phyloP scores from a whole-genome alignment of 2,329 filamentous ascomycete species.

The Paradendryphiella salina region DNA sequence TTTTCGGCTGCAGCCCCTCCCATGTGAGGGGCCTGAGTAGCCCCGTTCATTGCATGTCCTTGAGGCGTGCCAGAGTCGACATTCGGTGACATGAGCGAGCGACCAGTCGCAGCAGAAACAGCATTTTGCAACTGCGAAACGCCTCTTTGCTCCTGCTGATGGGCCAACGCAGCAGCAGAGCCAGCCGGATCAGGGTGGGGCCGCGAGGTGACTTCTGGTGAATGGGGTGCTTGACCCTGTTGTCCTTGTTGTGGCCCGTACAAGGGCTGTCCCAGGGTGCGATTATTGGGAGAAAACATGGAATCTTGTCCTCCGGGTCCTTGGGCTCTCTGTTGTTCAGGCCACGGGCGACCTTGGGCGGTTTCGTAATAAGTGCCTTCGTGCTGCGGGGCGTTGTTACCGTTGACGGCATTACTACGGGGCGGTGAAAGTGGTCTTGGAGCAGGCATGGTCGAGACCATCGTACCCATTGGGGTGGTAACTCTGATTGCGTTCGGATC shows the following conservation, averaged over 20 bases:
- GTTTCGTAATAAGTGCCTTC: constrained; percentile 45
- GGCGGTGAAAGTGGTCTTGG: constrained; percentile 52
- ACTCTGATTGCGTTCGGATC: constrained; percentile 96
- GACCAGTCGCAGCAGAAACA: constrained; percentile 61
- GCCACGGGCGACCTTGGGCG: constrained; percentile 46
- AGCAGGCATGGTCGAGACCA: constrained; percentile 78
- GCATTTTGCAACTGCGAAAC: constrained; percentile 69
- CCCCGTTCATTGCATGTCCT: constrained; percentile 65
- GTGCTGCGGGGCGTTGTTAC: constrained; percentile 54
- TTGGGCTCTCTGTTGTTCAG: constrained; percentile 39
- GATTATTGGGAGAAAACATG: constrained; percentile 51
- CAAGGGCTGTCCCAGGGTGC: constrained; percentile 47
- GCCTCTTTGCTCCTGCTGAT: constrained; percentile 67
- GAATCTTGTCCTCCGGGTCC: constrained; percentile 43
- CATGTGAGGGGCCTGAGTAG: constrained; percentile 61
- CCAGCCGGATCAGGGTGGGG: constrained; percentile 43
- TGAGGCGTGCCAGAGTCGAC: constrained; percentile 53
- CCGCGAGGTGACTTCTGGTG: constrained; percentile 43
- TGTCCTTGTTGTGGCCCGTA: constrained; percentile 44
- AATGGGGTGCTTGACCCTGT: constrained; percentile 41
- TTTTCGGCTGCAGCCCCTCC: constrained; percentile 66
- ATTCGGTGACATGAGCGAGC: constrained; percentile 56
- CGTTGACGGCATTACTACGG: constrained; percentile 58
- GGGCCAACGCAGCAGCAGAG: constrained; percentile 54
- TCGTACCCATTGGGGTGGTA: constrained; percentile 97